Percentiles rank a stretch among this genome's conserved stretches.
Evolutionary conservation across 192 early-diverging fungal genomes (phyloP).

Genomic region (Coemansia umbellata): DNA sequence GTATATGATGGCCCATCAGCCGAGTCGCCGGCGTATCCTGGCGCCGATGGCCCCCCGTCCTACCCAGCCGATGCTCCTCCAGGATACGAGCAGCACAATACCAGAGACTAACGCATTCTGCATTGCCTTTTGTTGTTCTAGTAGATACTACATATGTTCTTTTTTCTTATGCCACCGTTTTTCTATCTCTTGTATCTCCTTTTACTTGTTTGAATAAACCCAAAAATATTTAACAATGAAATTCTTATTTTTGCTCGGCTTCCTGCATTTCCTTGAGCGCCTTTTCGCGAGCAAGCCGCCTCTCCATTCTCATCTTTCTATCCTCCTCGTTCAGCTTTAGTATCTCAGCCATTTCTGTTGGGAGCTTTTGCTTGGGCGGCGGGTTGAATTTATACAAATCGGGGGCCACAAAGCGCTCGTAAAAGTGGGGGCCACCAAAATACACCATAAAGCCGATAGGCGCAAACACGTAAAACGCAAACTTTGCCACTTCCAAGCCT

Average conservation of each 20-base stretch:
- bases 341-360: conserved; percentile 29
- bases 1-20: conserved; percentile 23
- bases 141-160: too few relatives aligned
- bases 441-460: conserved; percentile 52
- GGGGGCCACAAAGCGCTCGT: conserved; percentile 46
- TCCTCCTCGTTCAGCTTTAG: conserved; percentile 8
- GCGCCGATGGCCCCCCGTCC: background rate
- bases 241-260: conserved; percentile 4
- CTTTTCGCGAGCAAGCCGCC: conserved; percentile 25
- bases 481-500: conserved; percentile 46
- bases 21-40: background rate
- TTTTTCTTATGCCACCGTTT: too few relatives aligned
- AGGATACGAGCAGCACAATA: conserved; percentile 29
- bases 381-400: conserved; percentile 41
- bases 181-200: background rate
- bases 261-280: conserved; percentile 6
- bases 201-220: background rate
- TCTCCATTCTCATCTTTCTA: conserved; percentile 9
- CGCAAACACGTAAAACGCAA: conserved; percentile 49
- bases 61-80: conserved; percentile 42
- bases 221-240: background rate
- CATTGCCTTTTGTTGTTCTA: too few relatives aligned
- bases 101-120: too few relatives aligned
- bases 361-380: conserved; percentile 31
- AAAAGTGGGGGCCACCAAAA: conserved; percentile 50